Base-by-base conservation (phyloP, 371 early-diverging fungal species). In the Mycotypha africana region DNA sequence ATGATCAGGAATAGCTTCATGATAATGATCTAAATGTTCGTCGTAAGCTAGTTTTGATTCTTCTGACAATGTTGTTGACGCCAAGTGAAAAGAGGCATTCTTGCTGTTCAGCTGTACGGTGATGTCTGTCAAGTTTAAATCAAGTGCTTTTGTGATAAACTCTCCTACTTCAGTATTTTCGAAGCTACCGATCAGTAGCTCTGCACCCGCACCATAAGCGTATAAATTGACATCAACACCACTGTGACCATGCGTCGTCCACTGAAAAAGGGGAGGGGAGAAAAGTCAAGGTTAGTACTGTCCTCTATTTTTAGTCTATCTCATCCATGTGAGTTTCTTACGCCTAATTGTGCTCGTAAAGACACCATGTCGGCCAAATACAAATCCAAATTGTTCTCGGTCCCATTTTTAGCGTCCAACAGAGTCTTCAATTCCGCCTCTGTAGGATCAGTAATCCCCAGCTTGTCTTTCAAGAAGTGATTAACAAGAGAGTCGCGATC, bases 171-270 rank as follows among this genome's bases (percentile, higher is more conserved):
- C 85, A 1, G 85, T 94, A 63, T 97, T 97, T 50, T 90, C 91
- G 53, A 79, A 76, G 58, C 78, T 85, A 5, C 91, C 91, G 12
- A 53, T 49, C 38, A 91, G 48, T 8, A 34, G 23, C 8, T 73
- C 49, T 6, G 76, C 45, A 9, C 65, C 57, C 7, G 47, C 44
- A 2, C 91, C 91, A 31, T 82, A 79, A 0, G 91, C 88, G 56
- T 88, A 91, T n/a, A 95, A 60, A 47, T 93, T 96, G 0, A 97
- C 97, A 70, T 95, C 96, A 6, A 93, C 90, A 3, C 87, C 94
- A 16, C 94, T 88, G 48, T 96, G 97, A 0, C 95, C 95, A 56
- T 88, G 86, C 0, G 93, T 93, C 4, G 89, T 74, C 93, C 93
- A 97, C 49, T 86, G n/a, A n/a, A n/a, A n/a, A n/a, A n/a, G n/a